Conservation (phyloP, 192 early-diverging fungal species). For the Umbelopsis ramanniana region DNA sequence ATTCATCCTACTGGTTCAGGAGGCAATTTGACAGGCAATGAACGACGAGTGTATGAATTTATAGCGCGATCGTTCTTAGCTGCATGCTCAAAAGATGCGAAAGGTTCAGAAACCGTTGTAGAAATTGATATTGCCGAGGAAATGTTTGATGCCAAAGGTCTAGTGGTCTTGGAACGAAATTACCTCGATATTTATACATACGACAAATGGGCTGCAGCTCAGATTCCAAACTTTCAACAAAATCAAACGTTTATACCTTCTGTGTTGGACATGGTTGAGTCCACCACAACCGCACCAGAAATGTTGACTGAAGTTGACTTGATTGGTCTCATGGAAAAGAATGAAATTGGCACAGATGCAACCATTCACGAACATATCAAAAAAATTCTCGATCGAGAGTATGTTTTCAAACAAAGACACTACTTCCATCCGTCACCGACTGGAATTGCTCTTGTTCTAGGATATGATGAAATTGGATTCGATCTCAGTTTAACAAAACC, state of each 20-base stretch:
- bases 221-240: constrained; percentile 71
- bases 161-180: constrained; percentile 82
- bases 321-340: constrained; percentile 90
- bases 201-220: constrained; percentile 82
- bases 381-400: constrained; percentile 87
- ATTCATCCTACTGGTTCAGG: constrained; percentile 85
- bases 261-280: constrained; percentile 65
- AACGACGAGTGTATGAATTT: constrained; percentile 83
- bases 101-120: constrained; percentile 82
- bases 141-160: constrained; percentile 73
- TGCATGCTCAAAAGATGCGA: constrained; percentile 90
- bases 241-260: constrained; percentile 75
- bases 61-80: constrained; percentile 88
- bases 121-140: constrained; percentile 74
- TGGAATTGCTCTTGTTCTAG: constrained; percentile 85
- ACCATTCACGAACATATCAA: constrained; percentile 97
- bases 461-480: constrained; percentile 86
- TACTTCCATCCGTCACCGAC: constrained; percentile 77
- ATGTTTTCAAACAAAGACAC: constrained; percentile 69
- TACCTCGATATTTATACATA: constrained; percentile 94
- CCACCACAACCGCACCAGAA: constrained; percentile 71
- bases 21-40: constrained; percentile 63
- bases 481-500: constrained; percentile 91
- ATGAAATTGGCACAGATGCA: constrained; percentile 96
- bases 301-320: constrained; percentile 86